These are phyloP conservation scores for Vanrija sp. DNA, from an alignment of 1,284 basidiomycete species.

Conservation along the genomic window DNA sequence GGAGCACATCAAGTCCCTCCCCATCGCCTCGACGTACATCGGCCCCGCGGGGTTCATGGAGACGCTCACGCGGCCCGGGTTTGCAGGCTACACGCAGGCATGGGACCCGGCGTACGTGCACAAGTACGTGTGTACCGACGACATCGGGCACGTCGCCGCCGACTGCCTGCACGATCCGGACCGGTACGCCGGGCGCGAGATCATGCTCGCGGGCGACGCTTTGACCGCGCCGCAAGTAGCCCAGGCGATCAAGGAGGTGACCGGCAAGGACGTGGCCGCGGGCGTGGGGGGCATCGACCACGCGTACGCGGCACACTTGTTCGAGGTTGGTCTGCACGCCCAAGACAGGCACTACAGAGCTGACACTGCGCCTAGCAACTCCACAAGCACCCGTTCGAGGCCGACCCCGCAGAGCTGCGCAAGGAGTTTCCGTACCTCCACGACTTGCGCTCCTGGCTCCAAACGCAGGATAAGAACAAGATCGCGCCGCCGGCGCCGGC, in stretches of 20 bases:
- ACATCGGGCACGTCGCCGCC: constrained; percentile 1
- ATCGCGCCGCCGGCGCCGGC: no score
- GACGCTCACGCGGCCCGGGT: neutral
- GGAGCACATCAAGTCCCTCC: neutral
- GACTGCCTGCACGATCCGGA: neutral
- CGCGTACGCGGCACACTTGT: neutral
- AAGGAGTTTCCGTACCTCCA: neutral
- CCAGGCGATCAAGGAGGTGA: neutral
- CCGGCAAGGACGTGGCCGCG: neutral
- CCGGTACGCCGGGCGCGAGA: neutral
- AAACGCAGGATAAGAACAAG: neutral
- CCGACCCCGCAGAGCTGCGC: neutral
- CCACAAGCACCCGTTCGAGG: neutral
- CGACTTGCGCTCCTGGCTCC: neutral
- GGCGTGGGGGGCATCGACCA: neutral
- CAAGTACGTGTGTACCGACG: constrained; percentile 1
- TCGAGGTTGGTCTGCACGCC: neutral
- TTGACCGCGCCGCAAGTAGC: neutral
- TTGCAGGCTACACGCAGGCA: neutral
- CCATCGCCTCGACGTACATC: neutral
- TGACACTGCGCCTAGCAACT: neutral
- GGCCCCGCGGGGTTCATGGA: constrained; percentile 2
- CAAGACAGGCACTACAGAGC: no score
- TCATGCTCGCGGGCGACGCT: constrained; percentile 1
- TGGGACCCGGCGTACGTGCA: neutral